These are phyloP conservation scores for Schizothecium vesticola DNA, from an alignment of 495 filamentous ascomycete genomes.

Conservation along the genomic window DNA sequence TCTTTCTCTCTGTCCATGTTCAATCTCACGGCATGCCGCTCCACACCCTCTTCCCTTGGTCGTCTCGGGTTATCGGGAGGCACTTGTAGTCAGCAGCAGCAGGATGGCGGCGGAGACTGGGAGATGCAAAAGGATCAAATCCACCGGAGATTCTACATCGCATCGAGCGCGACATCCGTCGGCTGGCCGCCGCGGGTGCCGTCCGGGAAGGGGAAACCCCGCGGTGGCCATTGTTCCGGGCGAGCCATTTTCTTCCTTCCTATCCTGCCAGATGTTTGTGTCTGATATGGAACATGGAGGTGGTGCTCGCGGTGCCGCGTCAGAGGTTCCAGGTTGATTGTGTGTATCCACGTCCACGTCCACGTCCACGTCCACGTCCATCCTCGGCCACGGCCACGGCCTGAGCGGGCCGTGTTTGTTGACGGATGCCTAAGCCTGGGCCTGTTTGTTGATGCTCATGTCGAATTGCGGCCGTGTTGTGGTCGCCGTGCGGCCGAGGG, in stretches of 20 bases:
- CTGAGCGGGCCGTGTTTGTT: background rate
- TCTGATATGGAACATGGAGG: background rate
- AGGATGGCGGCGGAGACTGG: no score
- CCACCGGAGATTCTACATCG: no score
- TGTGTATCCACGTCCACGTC: background rate
- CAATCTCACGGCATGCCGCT: no score
- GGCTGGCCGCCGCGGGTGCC: background rate
- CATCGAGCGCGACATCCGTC: no score
- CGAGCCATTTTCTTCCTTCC: conserved; percentile 6
- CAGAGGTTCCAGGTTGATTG: background rate
- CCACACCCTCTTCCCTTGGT: background rate
- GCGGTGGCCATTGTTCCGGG: conserved; percentile 1
- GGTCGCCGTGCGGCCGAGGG: background rate
- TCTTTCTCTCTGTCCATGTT: no score
- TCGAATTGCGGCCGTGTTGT: conserved; percentile 3
- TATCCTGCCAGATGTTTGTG: background rate
- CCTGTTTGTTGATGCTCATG: background rate
- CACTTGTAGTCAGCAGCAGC: background rate
- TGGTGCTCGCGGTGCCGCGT: background rate
- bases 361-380: no score
- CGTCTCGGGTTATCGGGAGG: no score
- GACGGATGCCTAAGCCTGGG: background rate
- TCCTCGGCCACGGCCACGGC: no score
- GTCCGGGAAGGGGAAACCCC: background rate
- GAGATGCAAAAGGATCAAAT: no score